Conservation (phyloP, 768 basidiomycete species). For the Calocybe cyanea region DNA sequence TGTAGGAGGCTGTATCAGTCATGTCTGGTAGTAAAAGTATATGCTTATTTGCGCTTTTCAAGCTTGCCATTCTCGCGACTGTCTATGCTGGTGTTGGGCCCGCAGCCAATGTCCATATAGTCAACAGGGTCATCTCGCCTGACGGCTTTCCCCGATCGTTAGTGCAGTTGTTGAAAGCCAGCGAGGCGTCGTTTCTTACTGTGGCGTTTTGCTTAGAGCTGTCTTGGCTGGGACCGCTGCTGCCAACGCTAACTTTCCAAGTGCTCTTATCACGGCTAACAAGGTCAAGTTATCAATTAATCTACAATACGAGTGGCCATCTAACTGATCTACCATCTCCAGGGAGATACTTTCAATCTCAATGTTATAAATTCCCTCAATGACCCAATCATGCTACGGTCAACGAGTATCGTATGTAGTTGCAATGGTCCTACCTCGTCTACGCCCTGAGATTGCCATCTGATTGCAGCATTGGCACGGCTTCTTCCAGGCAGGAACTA, state of each 20-base stretch:
- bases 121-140: conserved; percentile 40
- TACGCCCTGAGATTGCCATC: not conserved
- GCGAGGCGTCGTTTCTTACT: not conserved
- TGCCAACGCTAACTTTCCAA: conserved; percentile 20
- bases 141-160: conserved; percentile 46
- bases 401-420: conserved; percentile 21
- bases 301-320: not conserved
- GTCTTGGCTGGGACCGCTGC: conserved; percentile 27
- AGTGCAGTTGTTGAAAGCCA: conserved; percentile 12
- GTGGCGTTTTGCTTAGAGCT: conserved; percentile 15
- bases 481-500: not conserved
- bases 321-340: not conserved
- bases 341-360: conserved; percentile 22
- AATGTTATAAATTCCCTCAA: conserved; percentile 20
- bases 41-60: not conserved
- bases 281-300: conserved; percentile 19
- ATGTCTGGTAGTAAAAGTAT: not conserved
- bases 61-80: conserved; percentile 3
- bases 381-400: conserved; percentile 18
- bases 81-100: conserved; percentile 24
- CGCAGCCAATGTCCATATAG: conserved; percentile 30
- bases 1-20: not conserved
- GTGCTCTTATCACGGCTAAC: conserved; percentile 25
- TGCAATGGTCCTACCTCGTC: not conserved
- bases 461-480: not conserved